These are phyloP conservation scores for Apiospora koreana DNA, from an alignment of 2,329 filamentous ascomycete species.

Conservation along the genomic window DNA sequence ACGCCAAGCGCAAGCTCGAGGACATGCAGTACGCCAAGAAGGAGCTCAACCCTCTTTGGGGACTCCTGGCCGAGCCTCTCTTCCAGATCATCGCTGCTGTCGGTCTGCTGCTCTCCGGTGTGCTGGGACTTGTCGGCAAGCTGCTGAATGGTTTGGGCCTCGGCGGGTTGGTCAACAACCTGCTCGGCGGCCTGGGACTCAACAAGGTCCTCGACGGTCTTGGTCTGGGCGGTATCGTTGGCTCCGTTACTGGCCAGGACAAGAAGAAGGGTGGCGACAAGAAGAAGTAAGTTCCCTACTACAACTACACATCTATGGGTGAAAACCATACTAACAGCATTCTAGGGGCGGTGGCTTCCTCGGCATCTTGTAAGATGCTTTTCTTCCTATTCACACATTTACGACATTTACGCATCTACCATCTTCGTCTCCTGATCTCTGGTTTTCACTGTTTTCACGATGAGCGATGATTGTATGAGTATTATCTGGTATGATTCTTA, in stretches of 20 bases:
- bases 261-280: conserved; percentile 30
- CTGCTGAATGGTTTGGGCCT: conserved; percentile 80
- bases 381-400: too few relatives aligned
- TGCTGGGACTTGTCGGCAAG: conserved; percentile 81
- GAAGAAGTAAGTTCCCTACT: conserved; percentile 16
- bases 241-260: conserved; percentile 46
- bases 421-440: not conserved
- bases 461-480: not conserved
- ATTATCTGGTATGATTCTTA: not conserved
- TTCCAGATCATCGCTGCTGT: conserved; percentile 93
- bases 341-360: conserved; percentile 18
- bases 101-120: conserved; percentile 78
- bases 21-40: conserved; percentile 96
- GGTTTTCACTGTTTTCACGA: not conserved
- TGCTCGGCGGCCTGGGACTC: conserved; percentile 76
- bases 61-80: conserved; percentile 77
- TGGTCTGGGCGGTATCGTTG: conserved; percentile 57
- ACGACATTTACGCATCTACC: not conserved
- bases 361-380: conserved; percentile 18
- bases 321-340: not conserved
- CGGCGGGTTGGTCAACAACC: conserved; percentile 75
- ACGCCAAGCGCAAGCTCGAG: conserved; percentile 83
- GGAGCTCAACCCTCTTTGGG: conserved; percentile 89
- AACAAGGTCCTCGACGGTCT: conserved; percentile 74
- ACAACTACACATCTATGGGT: too few relatives aligned